Base-by-base conservation (phyloP, 805 yeast species). In the Candida khao-thaluensis region DNA sequence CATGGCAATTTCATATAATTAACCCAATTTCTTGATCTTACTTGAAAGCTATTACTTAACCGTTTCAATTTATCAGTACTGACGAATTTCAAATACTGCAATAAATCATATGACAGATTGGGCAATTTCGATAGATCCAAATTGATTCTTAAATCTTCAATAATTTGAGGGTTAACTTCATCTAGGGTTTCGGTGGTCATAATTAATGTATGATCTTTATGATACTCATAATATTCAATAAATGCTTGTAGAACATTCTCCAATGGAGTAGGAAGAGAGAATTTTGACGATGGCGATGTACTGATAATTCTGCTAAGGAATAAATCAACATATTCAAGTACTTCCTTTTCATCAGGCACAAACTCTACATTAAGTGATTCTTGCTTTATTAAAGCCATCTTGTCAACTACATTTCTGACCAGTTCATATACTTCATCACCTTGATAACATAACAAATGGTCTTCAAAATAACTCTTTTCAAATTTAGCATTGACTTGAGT, bases 271-370 rank as follows among this genome's bases (percentile, higher is more conserved):
- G 99, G 99, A 3, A 78, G 62, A 0, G 81, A 78, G 52, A 85
- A 85, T 14, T 74, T 69, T 0, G 90, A 90, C 37, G 89, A 77
- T 0, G 99, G 97, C 2, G 98, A 90, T 0, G 87, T 75, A 3
- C 95, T 86, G 18, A 91, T 62, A 3, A 79, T 64, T 43, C 87
- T 64, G n/a, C 65, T 64, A 12, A 68, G 56, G 37, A 81, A 66
- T 12, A 62, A 47, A 26, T 53, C 52, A 17, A 68, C 50, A 41
- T 67, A 69, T 37, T 63, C 60, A 12, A 50, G 47, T 1, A 67
- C 62, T 29, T 68, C 72, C 17, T 51, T 50, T 18, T 50, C 56
- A 23, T 62, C 66, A 22, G 64, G 51, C 9, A 54, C 35, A 11
- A 45, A 30, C 14, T 57, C 56, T 23, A 57, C 52, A 9, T 38